Conservation (phyloP, 164 flowering plant genomes). For the Euptelea pleiosperma region DNA sequence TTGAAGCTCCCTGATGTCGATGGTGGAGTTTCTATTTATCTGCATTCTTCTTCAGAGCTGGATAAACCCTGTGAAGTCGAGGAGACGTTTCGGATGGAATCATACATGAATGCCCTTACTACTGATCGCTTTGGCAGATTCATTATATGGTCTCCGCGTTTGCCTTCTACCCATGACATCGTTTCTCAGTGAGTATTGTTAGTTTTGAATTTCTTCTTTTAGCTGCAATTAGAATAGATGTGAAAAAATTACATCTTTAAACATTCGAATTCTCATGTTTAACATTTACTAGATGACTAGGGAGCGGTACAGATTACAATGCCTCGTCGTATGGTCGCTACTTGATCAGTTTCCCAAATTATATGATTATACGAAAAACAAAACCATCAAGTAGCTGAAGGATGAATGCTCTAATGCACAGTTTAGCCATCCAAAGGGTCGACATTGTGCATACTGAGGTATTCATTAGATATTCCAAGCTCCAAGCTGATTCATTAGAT, state of each 20-base stretch:
- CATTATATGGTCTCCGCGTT: constrained; percentile 76
- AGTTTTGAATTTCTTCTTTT: background rate
- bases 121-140: constrained; percentile 65
- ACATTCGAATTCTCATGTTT: background rate
- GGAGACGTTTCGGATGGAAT: constrained; percentile 36
- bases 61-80: constrained; percentile 8
- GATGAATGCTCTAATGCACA: too few relatives aligned
- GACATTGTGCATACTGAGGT: too few relatives aligned
- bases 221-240: background rate
- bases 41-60: constrained; percentile 44
- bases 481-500: too few relatives aligned
- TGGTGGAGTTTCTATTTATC: constrained; percentile 21
- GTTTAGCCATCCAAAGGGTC: too few relatives aligned
- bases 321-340: too few relatives aligned
- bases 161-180: constrained; percentile 80
- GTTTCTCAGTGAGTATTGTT: constrained; percentile 58
- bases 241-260: background rate
- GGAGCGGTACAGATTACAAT: too few relatives aligned
- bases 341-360: too few relatives aligned
- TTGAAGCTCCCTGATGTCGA: constrained; percentile 52
- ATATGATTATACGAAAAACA: too few relatives aligned
- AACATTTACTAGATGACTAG: too few relatives aligned
- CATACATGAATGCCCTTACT: constrained; percentile 47
- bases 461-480: too few relatives aligned
- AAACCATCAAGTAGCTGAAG: too few relatives aligned